Evolutionary conservation across 2,329 filamentous ascomycete species (phyloP).

Genomic region (Exutisphaerella laricina): DNA sequence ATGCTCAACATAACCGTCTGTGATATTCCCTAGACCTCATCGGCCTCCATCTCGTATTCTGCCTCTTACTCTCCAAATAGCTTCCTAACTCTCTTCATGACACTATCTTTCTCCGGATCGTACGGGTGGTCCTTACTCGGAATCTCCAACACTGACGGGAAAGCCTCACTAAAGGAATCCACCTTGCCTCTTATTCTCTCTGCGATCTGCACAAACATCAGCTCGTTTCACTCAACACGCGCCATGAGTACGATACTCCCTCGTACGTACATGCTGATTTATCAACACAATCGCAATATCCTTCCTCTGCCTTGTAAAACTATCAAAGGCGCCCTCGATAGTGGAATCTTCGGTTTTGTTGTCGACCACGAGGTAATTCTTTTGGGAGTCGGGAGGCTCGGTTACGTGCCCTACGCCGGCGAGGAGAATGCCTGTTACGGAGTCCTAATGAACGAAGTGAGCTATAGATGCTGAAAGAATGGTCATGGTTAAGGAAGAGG

Average conservation of each 20-base stretch:
- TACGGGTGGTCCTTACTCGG: slow-evolving; percentile 99
- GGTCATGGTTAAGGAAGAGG: too few relatives aligned
- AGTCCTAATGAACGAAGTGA: slow-evolving; percentile 61
- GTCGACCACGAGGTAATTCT: slow-evolving; percentile 98
- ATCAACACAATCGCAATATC: slow-evolving; percentile 96
- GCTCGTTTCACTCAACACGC: slow-evolving; percentile 3
- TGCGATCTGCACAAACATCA: slow-evolving; percentile 62
- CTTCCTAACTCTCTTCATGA: slow-evolving; percentile 77
- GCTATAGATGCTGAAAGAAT: too few relatives aligned
- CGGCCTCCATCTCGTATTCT: not conserved
- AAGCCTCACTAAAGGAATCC: slow-evolving; percentile 87
- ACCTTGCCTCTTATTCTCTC: slow-evolving; percentile 88
- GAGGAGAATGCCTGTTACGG: slow-evolving; percentile 71
- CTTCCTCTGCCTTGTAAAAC: slow-evolving; percentile 83
- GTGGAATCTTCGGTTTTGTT: slow-evolving; percentile 80
- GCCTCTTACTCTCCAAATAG: slow-evolving; percentile 59
- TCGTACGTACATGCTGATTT: slow-evolving; percentile 80
- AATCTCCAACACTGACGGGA: slow-evolving; percentile 94
- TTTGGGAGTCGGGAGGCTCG: slow-evolving; percentile 77
- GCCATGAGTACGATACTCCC: too few relatives aligned
- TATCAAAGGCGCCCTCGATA: slow-evolving; percentile 86
- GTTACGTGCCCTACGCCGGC: slow-evolving; percentile 69
- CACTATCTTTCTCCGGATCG: slow-evolving; percentile 97
- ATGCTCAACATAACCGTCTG: slow-evolving; percentile 1
- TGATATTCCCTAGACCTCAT: not conserved